phyloP scores from a whole-genome alignment of 2,329 filamentous ascomycete genomes.

The Neopestalotiopsis sp. region DNA sequence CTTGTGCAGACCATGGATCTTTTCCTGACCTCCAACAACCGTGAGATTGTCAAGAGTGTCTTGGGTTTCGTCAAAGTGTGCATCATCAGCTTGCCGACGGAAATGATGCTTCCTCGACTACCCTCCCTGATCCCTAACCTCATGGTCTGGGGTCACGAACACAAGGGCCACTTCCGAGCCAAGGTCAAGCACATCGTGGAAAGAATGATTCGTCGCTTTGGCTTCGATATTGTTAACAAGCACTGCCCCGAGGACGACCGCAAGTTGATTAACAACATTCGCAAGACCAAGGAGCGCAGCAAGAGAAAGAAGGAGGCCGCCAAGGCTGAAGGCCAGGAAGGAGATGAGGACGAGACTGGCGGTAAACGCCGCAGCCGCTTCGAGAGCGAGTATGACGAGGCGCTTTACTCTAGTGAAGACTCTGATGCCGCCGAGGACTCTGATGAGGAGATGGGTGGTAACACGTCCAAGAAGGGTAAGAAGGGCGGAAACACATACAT shows the following conservation, averaged over 20 bases:
- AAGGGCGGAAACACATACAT: slow-evolving; percentile 81
- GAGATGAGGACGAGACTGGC: slow-evolving; percentile 56
- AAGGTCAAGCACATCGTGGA: slow-evolving; percentile 99
- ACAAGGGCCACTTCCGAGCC: slow-evolving; percentile 94
- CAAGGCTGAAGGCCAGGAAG: slow-evolving; percentile 62
- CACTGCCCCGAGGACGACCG: slow-evolving; percentile 84
- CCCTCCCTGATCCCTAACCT: slow-evolving; percentile 83
- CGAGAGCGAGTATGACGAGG: slow-evolving; percentile 93
- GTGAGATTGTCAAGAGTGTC: slow-evolving; percentile 93
- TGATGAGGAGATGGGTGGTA: slow-evolving; percentile 61
- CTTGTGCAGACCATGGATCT: slow-evolving; percentile 94
- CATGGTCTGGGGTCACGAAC: slow-evolving; percentile 96
- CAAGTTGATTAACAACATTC: slow-evolving; percentile 92
- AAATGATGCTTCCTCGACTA: slow-evolving; percentile 80
- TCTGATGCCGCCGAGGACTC: slow-evolving; percentile 69
- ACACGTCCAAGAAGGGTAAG: slow-evolving; percentile 49
- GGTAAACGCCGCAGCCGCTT: slow-evolving; percentile 67
- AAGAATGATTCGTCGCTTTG: slow-evolving; percentile 90
- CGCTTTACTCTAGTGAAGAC: slow-evolving; percentile 83
- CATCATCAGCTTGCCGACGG: slow-evolving; percentile 81
- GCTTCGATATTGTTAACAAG: slow-evolving; percentile 78
- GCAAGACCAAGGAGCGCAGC: slow-evolving; percentile 89
- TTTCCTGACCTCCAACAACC: slow-evolving; percentile 94
- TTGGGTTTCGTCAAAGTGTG: slow-evolving; percentile 97
- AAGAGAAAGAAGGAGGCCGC: slow-evolving; percentile 85